Percentiles rank a stretch among this genome's conserved stretches.
phyloP scores from a whole-genome alignment of 768 basidiomycete genomes.

The Lentinula edodes region DNA sequence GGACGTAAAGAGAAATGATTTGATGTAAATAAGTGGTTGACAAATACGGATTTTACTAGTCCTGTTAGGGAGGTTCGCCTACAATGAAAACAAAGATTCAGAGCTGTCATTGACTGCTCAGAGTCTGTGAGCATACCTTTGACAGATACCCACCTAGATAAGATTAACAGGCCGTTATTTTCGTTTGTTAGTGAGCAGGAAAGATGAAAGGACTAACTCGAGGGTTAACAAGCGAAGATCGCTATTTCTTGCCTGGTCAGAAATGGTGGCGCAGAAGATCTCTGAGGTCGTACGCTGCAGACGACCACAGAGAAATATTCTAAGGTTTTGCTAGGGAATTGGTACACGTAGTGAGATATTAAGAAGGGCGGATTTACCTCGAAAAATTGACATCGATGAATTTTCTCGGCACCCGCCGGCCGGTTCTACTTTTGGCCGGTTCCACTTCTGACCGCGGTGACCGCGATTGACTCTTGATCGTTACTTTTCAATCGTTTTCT shows the following conservation, averaged over 20 bases:
- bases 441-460: no score
- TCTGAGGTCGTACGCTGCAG: conserved; percentile 33
- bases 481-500: no score
- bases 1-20: conserved; percentile 8
- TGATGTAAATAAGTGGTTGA: not conserved
- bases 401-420: not conserved
- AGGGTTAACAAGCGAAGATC: conserved; percentile 82
- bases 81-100: conserved; percentile 14
- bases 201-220: conserved; percentile 46
- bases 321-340: not conserved
- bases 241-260: conserved; percentile 70
- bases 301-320: conserved; percentile 16
- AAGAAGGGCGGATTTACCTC: not conserved
- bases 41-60: conserved; percentile 11
- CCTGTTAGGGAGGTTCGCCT: conserved; percentile 82
- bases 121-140: conserved; percentile 45
- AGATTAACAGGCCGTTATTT: conserved; percentile 10
- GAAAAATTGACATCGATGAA: not conserved
- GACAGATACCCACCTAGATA: conserved; percentile 68
- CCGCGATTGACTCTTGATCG: no score
- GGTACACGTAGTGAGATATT: not conserved
- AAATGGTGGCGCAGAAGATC: conserved; percentile 45
- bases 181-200: not conserved
- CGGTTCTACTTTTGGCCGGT: no score
- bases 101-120: conserved; percentile 1